Percentiles rank a stretch among this genome's conserved stretches.
Conservation (phyloP, 2,329 filamentous ascomycete species). For the Chaetomiaceae sp. region DNA sequence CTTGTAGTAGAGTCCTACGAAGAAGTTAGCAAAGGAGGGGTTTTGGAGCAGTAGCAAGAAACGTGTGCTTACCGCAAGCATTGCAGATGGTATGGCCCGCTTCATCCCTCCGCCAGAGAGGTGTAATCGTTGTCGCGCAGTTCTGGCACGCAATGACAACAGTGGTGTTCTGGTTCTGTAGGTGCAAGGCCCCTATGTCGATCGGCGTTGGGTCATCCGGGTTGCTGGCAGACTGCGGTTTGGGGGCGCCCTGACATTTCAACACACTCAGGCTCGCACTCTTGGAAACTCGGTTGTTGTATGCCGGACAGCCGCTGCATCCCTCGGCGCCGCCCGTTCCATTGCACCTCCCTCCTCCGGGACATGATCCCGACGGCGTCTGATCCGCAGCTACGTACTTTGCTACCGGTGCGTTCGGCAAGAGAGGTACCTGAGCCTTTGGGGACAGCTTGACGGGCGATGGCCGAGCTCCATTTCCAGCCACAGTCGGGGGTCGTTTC, state of each 20-base stretch:
- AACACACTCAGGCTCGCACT: slow-evolving; percentile 66
- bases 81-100: slow-evolving; percentile 97
- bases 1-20: slow-evolving; percentile 85
- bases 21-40: slow-evolving; percentile 24
- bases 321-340: slow-evolving; percentile 93
- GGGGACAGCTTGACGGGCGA: slow-evolving; percentile 38
- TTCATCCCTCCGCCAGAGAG: slow-evolving; percentile 91
- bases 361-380: slow-evolving; percentile 78
- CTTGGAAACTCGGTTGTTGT: slow-evolving; percentile 94
- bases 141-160: slow-evolving; percentile 93
- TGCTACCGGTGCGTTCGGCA: slow-evolving; percentile 45
- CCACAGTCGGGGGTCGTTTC: slow-evolving; percentile 64
- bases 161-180: slow-evolving; percentile 47
- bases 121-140: slow-evolving; percentile 93
- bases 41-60: too few relatives aligned
- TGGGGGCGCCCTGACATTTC: slow-evolving; percentile 37
- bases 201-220: slow-evolving; percentile 42
- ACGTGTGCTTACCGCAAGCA: slow-evolving; percentile 72
- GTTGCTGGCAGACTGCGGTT: slow-evolving; percentile 26
- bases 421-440: slow-evolving; percentile 37
- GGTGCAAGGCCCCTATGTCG: slow-evolving; percentile 46
- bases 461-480: slow-evolving; percentile 43
- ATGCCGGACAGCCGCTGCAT: slow-evolving; percentile 92
- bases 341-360: slow-evolving; percentile 91
- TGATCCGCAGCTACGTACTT: slow-evolving; percentile 77